Evolutionary conservation across 129 eudicot genomes (phyloP), one percentile per base, ranked within the genome.

Genomic region (Flaveria ramosissima): DNA sequence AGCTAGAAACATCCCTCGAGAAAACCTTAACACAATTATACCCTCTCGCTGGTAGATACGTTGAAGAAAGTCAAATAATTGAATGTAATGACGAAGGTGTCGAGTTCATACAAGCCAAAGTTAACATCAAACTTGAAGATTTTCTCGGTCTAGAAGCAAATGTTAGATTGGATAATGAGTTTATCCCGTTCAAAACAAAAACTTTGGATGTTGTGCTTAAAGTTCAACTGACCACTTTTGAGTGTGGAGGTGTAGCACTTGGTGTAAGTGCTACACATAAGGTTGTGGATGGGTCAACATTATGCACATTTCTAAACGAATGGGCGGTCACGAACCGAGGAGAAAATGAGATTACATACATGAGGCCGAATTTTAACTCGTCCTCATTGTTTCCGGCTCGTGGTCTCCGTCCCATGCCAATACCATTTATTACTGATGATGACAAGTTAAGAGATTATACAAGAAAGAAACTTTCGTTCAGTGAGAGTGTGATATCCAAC

Each of bases 81-180:
- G 74, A 82, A 42, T 82, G 82, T 36, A 82, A 56, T 19, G 85
- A 82, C 20, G 16, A 66, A 46, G 86, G 86, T 6, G 79, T 23
- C 8, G 74, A 76, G 20, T 77, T 70, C 43, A 13, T 82, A 2
- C 17, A 56, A 17, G 78, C 75, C 9, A 62, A 41, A 24, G 43
- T 68, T 27, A 32, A 30, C 15, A 26, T 15, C 16, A 62, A 6
- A 48, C 32, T 63, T 26, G 10, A 63, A 30, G 69, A 63, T 63
- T 1, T 63, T 63, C 23, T 63, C 6, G 21, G 9, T 63, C 26
- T 19, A 0, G 16, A 63, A 1, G 42, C 0, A 12, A 63, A 63
- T 63, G 45, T 15, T 30, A 27, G 4, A 32, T 63, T 6, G 1
- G 2, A 6, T 63, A 13, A 63, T 27, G 47, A 65, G 10, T 51